phyloP scores from a whole-genome alignment of 2,329 filamentous ascomycete species.

The Ceratocystis huliohia region DNA sequence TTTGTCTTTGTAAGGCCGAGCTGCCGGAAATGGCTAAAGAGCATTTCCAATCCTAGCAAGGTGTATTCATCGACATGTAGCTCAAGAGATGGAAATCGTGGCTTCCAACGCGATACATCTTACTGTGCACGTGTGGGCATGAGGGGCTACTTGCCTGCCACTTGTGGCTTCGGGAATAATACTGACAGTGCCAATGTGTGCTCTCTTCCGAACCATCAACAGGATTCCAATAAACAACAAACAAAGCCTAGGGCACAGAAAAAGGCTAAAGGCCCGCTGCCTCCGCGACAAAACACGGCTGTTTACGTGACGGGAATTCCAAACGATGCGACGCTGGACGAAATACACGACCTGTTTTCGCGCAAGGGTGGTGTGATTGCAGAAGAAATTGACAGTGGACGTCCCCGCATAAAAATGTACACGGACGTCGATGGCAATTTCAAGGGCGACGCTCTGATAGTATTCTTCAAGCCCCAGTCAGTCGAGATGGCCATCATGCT shows the following conservation, averaged over 20 bases:
- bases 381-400: constrained; percentile 80
- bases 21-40: neutral
- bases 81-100: neutral
- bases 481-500: constrained; percentile 73
- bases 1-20: neutral
- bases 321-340: constrained; percentile 60
- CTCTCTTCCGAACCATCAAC: constrained; percentile 14
- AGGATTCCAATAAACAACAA: constrained; percentile 16
- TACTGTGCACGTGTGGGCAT: neutral
- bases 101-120: neutral
- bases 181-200: constrained; percentile 18
- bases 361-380: constrained; percentile 80
- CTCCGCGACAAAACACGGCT: constrained; percentile 64
- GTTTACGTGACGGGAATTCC: constrained; percentile 87
- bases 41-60: neutral
- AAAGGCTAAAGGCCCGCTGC: constrained; percentile 37
- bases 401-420: constrained; percentile 88
- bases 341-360: constrained; percentile 74
- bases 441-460: constrained; percentile 84
- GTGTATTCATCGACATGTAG: neutral
- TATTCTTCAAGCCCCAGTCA: constrained; percentile 93
- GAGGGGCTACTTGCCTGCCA: neutral
- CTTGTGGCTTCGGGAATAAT: constrained; percentile 16
- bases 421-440: constrained; percentile 66
- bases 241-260: constrained; percentile 31